These are phyloP conservation scores for Mycocentrospora acerina DNA, from an alignment of 2,329 filamentous ascomycete species.

Conservation along the genomic window DNA sequence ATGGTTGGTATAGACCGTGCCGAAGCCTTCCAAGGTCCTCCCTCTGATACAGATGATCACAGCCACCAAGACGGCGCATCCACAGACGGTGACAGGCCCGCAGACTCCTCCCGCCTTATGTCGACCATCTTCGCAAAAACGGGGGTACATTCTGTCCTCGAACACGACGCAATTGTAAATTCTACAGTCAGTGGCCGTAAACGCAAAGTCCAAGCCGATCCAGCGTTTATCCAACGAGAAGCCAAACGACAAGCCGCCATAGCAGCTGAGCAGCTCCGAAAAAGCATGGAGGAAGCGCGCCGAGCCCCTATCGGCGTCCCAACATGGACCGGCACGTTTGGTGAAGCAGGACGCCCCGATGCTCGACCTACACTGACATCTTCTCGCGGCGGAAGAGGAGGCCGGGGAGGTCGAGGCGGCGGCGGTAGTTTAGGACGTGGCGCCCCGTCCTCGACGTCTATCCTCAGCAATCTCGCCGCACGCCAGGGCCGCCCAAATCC, in stretches of 20 bases:
- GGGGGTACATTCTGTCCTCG: conserved; percentile 84
- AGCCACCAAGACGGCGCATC: conserved; percentile 15
- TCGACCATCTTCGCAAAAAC: conserved; percentile 85
- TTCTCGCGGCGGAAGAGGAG: conserved; percentile 46
- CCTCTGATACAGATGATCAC: conserved; percentile 26
- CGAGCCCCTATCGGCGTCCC: conserved; percentile 78
- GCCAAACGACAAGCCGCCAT: conserved; percentile 76
- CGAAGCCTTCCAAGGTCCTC: conserved; percentile 44
- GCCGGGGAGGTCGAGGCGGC: too few species aligned
- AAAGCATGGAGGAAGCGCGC: conserved; percentile 70
- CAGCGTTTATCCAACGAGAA: conserved; percentile 76
- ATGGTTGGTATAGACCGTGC: conserved; percentile 48
- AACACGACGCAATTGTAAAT: conserved; percentile 84
- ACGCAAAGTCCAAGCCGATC: conserved; percentile 70
- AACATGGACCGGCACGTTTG: conserved; percentile 89
- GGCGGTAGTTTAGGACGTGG: conserved; percentile 36
- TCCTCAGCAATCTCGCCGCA: conserved; percentile 47
- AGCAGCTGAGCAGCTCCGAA: conserved; percentile 74
- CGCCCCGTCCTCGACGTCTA: conserved; percentile 44
- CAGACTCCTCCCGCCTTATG: conserved; percentile 68
- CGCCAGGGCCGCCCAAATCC: conserved; percentile 40
- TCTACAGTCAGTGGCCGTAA: conserved; percentile 51
- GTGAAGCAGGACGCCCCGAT: conserved; percentile 69
- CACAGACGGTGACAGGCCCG: conserved; percentile 8
- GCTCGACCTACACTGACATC: conserved; percentile 31